These are phyloP conservation scores for Aspergillus bombycis DNA, from an alignment of 2,329 filamentous ascomycete species.

Conservation along the genomic window DNA sequence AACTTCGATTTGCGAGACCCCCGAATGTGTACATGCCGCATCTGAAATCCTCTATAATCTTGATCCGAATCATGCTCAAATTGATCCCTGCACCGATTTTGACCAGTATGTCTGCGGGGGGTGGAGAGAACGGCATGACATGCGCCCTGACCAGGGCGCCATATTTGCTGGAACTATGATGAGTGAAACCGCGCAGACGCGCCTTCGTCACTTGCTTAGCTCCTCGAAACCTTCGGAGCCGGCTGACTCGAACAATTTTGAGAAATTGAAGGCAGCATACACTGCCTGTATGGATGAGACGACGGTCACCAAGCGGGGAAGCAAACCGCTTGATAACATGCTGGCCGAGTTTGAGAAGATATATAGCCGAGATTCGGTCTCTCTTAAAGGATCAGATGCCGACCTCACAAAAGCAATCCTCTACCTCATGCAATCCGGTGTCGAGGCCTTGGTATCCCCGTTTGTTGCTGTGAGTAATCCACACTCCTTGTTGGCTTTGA, in stretches of 20 bases:
- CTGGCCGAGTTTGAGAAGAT: slow-evolving; percentile 56
- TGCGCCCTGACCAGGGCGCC: slow-evolving; percentile 65
- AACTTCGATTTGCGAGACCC: slow-evolving; percentile 54
- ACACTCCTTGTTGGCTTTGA: background rate
- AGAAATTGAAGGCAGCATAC: slow-evolving; percentile 67
- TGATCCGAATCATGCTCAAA: slow-evolving; percentile 61
- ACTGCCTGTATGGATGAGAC: slow-evolving; percentile 67
- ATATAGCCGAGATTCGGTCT: slow-evolving; percentile 43
- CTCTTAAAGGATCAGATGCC: slow-evolving; percentile 23
- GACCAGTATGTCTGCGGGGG: slow-evolving; percentile 70
- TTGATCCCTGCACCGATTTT: slow-evolving; percentile 72
- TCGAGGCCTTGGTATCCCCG: slow-evolving; percentile 37
- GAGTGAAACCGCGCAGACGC: slow-evolving; percentile 61
- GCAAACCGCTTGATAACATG: slow-evolving; percentile 59
- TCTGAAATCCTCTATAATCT: slow-evolving; percentile 66
- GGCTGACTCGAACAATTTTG: slow-evolving; percentile 57
- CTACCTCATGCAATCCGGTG: slow-evolving; percentile 42
- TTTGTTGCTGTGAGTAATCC: slow-evolving; percentile 35
- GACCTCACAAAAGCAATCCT: slow-evolving; percentile 40
- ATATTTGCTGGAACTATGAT: slow-evolving; percentile 65
- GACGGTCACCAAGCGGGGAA: slow-evolving; percentile 57
- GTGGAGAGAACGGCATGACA: slow-evolving; percentile 66
- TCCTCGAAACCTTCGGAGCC: slow-evolving; percentile 45
- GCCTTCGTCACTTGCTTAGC: slow-evolving; percentile 66
- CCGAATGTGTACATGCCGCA: slow-evolving; percentile 65